Conservation (phyloP, 2,329 filamentous ascomycete genomes). For the Aschersonia sp. region DNA sequence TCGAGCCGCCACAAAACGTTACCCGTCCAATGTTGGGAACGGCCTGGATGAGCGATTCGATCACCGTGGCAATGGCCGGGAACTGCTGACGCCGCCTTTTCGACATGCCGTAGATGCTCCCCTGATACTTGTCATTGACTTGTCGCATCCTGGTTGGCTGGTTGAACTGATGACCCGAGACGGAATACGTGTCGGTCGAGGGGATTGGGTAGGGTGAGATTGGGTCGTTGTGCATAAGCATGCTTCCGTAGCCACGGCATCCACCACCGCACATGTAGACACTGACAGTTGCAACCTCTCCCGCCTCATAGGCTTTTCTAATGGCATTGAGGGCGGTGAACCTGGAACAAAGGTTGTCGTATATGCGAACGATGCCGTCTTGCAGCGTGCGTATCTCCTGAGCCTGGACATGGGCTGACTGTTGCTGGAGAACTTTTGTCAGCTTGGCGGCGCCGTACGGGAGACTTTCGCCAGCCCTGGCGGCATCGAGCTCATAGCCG, state of each 20-base stretch:
- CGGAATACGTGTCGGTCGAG: constrained; percentile 66
- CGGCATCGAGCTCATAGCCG: constrained; percentile 37
- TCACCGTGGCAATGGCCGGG: constrained; percentile 66
- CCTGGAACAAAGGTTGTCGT: constrained; percentile 31
- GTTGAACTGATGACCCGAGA: constrained; percentile 44
- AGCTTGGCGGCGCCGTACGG: constrained; percentile 48
- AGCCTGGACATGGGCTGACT: constrained; percentile 23
- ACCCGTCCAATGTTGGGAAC: constrained; percentile 59
- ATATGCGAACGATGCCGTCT: constrained; percentile 43
- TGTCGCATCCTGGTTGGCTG: constrained; percentile 35
- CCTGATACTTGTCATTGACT: constrained; percentile 32
- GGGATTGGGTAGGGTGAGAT: constrained; percentile 71
- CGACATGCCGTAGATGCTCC: constrained; percentile 63
- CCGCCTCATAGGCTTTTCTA: constrained; percentile 18
- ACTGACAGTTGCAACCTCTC: constrained; percentile 33
- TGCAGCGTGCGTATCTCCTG: constrained; percentile 40
- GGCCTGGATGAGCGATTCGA: constrained; percentile 57
- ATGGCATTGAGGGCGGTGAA: constrained; percentile 34
- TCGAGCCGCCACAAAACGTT: constrained; percentile 77
- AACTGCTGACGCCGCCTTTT: constrained; percentile 68
- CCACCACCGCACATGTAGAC: constrained; percentile 83
- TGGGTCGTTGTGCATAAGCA: constrained; percentile 65
- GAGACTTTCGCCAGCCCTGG: constrained; percentile 39
- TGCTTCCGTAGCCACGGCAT: constrained; percentile 80
- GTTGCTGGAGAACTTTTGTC: constrained; percentile 30